Conservation (phyloP, 441 rosid genomes). For the Arabidopsis hybrid region DNA sequence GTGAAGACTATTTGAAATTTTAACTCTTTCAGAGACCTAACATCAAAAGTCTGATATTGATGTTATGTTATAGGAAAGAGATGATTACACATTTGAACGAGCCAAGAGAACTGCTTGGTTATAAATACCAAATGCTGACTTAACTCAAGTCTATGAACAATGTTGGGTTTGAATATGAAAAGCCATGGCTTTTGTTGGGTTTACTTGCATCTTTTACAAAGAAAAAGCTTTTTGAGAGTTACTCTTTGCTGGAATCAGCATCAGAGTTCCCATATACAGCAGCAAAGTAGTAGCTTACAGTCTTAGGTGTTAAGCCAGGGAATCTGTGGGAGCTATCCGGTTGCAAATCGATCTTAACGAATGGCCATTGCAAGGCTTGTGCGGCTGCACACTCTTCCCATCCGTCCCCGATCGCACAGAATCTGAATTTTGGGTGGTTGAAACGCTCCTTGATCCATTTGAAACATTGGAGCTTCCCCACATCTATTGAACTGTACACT, state of each 20-base stretch:
- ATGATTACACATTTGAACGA: conserved; percentile 75
- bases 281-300: conserved; percentile 70
- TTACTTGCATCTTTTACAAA: conserved; percentile 23
- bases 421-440: conserved; percentile 51
- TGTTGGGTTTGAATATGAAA: conserved; percentile 13
- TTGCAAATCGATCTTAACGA: conserved; percentile 71
- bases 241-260: conserved; percentile 50
- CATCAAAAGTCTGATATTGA: conserved; percentile 17
- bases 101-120: conserved; percentile 47
- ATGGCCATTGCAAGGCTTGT: conserved; percentile 87
- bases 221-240: conserved; percentile 3
- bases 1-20: background rate
- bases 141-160: conserved; percentile 1
- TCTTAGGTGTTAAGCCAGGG: conserved; percentile 78
- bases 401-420: conserved; percentile 90
- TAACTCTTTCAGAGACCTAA: background rate
- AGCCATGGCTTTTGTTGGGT: conserved; percentile 2
- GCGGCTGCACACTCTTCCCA: conserved; percentile 96
- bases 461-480: conserved; percentile 81
- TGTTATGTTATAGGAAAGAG: conserved; percentile 60
- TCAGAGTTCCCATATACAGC: conserved; percentile 59
- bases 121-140: conserved; percentile 9
- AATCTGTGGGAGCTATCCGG: conserved; percentile 72
- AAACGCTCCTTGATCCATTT: conserved; percentile 75
- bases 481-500: conserved; percentile 86